These are phyloP conservation scores for Fagopyrum esculentum DNA, from an alignment of 148 eudicot genomes.

Conservation along the genomic window DNA sequence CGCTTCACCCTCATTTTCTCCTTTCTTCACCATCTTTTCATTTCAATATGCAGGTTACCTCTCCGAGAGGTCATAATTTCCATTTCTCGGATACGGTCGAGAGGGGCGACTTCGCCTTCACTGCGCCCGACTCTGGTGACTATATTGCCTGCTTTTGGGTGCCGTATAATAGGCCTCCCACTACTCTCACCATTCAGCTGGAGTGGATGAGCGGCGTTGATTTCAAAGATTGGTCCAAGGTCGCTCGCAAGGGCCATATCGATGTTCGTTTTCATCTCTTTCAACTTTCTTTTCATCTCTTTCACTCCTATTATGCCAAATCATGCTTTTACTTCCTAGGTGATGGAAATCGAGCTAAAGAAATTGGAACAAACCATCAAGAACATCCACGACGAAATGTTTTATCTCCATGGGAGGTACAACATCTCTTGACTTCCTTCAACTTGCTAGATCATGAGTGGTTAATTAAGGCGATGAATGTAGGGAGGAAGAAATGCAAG, in stretches of 20 bases:
- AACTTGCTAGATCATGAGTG: too few relatives aligned
- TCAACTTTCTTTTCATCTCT: neutral
- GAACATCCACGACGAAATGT: slow-evolving; percentile 61
- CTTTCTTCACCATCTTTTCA: too few relatives aligned
- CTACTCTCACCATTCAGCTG: slow-evolving; percentile 41
- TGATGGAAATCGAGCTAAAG: slow-evolving; percentile 46
- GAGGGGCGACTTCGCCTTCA: slow-evolving; percentile 55
- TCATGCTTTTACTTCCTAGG: slow-evolving; percentile 14
- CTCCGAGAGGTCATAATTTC: slow-evolving; percentile 44
- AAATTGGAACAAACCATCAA: slow-evolving; percentile 38
- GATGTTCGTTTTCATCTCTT: slow-evolving; percentile 30
- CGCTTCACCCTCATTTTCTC: too few relatives aligned
- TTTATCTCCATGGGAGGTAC: slow-evolving; percentile 65
- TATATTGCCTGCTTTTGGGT: slow-evolving; percentile 66
- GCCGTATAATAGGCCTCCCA: slow-evolving; percentile 36
- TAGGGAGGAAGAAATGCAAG: slow-evolving; percentile 60
- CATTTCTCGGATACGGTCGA: slow-evolving; percentile 46
- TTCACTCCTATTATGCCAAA: too few relatives aligned
- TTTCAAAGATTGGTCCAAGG: slow-evolving; percentile 58
- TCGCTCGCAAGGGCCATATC: slow-evolving; percentile 66
- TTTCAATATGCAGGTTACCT: slow-evolving; percentile 34
- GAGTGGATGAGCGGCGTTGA: slow-evolving; percentile 69
- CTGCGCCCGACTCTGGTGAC: slow-evolving; percentile 56
- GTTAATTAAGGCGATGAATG: neutral
- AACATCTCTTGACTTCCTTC: neutral